These are phyloP conservation scores for Amphibolis antarctica DNA, from an alignment of 106 monocot species.

Conservation along the genomic window DNA sequence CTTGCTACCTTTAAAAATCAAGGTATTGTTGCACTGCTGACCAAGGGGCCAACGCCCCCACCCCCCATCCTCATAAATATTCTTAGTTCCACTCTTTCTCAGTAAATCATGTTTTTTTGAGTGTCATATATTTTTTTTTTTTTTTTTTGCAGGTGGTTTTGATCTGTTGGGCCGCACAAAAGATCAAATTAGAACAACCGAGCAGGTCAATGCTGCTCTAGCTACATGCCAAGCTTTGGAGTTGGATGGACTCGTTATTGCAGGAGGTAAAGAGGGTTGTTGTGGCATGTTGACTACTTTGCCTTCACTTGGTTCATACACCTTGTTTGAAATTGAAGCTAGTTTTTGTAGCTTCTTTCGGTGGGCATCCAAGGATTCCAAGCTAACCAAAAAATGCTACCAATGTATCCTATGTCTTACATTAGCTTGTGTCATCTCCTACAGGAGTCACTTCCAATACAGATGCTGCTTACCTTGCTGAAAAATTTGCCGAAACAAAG, in stretches of 20 bases:
- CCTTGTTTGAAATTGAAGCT: too few species aligned
- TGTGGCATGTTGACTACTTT: background rate
- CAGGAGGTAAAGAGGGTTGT: slow-evolving; percentile 37
- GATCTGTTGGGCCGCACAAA: slow-evolving; percentile 66
- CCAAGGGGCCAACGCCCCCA: too few species aligned
- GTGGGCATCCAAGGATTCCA: too few species aligned
- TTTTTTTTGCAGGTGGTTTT: slow-evolving; percentile 43
- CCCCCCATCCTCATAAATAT: background rate
- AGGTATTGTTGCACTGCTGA: slow-evolving; percentile 21
- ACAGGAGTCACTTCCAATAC: slow-evolving; percentile 80
- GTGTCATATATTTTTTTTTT: background rate
- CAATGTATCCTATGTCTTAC: too few species aligned
- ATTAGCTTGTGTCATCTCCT: background rate
- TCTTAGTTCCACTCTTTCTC: background rate
- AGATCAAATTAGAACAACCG: slow-evolving; percentile 72
- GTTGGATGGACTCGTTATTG: slow-evolving; percentile 65
- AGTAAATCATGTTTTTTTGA: too few species aligned
- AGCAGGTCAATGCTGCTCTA: slow-evolving; percentile 72
- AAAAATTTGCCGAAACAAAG: slow-evolving; percentile 61
- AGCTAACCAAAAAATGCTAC: too few species aligned
- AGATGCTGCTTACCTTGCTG: slow-evolving; percentile 82
- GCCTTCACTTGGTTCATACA: background rate
- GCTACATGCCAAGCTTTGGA: slow-evolving; percentile 44
- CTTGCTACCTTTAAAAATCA: slow-evolving; percentile 72
- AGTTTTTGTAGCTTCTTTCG: too few species aligned